A percentile compares a stretch with the other conserved stretches of the same genome.
Evolutionary conservation across 805 yeast species (phyloP).

Genomic region (Hanseniaspora lachancei): DNA sequence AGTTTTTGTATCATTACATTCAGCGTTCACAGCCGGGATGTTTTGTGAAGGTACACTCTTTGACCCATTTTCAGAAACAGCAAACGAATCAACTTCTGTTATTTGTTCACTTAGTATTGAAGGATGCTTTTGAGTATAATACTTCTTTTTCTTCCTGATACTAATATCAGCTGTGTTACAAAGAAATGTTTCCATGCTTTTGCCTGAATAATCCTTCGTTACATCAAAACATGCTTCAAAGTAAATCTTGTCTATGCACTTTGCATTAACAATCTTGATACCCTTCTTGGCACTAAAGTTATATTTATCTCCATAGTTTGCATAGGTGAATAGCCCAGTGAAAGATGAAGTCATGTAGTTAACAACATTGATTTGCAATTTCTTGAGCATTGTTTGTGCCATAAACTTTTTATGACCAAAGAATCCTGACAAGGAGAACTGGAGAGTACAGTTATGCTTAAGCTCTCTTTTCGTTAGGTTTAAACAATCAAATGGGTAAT

Average conservation of each 20-base stretch:
- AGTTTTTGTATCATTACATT: too few relatives aligned
- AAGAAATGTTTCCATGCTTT: not conserved
- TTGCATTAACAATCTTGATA: not conserved
- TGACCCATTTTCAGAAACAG: too few relatives aligned
- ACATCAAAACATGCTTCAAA: not conserved
- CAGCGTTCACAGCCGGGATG: too few relatives aligned
- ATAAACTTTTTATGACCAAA: constrained; percentile 9
- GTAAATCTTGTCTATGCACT: not conserved
- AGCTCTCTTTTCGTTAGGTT: not conserved
- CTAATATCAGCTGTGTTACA: not conserved
- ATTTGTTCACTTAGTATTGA: not conserved
- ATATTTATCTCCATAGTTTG: not conserved
- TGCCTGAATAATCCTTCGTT: not conserved
- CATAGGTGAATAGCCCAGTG: not conserved
- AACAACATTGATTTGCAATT: not conserved
- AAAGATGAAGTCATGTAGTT: not conserved
- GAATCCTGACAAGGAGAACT: not conserved
- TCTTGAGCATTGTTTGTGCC: not conserved
- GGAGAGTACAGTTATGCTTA: not conserved
- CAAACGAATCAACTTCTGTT: not conserved
- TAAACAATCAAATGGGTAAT: not conserved
- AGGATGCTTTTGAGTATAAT: not conserved
- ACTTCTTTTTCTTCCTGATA: not conserved
- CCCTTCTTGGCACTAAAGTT: not conserved
- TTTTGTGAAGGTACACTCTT: too few relatives aligned